These are phyloP conservation scores for Aureobasidium sp. DNA, from an alignment of 2,329 filamentous ascomycete species.

Conservation along the genomic window DNA sequence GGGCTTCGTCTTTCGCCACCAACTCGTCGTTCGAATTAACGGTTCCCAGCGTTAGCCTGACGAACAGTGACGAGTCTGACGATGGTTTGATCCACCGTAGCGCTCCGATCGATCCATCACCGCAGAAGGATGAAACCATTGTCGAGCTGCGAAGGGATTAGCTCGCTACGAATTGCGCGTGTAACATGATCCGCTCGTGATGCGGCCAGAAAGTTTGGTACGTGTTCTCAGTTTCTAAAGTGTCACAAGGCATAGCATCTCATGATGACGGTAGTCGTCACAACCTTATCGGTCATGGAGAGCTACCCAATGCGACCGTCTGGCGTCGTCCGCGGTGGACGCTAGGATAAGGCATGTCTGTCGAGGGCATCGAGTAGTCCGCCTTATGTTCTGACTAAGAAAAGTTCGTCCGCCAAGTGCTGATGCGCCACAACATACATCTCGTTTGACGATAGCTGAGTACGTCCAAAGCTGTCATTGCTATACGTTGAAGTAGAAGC, in stretches of 20 bases:
- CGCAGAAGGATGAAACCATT: too few species aligned
- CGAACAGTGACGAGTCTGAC: background rate
- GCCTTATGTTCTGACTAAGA: background rate
- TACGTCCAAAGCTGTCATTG: background rate
- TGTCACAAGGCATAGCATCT: background rate
- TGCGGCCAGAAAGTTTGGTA: background rate
- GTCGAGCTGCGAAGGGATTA: background rate
- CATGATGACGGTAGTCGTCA: background rate
- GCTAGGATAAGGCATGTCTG: background rate
- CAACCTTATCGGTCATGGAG: background rate
- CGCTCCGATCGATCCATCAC: background rate
- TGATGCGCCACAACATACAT: background rate
- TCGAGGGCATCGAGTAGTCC: background rate
- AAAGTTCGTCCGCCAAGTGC: background rate
- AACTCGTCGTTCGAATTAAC: background rate
- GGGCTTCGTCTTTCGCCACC: background rate
- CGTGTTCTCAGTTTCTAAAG: too few species aligned
- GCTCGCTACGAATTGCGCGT: background rate
- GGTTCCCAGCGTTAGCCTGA: background rate
- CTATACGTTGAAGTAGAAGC: background rate
- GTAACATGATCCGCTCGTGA: background rate
- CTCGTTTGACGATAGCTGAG: background rate
- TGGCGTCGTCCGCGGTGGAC: background rate
- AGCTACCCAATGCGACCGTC: background rate
- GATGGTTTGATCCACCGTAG: background rate